Percentiles rank a stretch among this genome's conserved stretches.
Evolutionary conservation across 306 rosid genomes (phyloP).

Genomic region (Fragaria ananassa): DNA sequence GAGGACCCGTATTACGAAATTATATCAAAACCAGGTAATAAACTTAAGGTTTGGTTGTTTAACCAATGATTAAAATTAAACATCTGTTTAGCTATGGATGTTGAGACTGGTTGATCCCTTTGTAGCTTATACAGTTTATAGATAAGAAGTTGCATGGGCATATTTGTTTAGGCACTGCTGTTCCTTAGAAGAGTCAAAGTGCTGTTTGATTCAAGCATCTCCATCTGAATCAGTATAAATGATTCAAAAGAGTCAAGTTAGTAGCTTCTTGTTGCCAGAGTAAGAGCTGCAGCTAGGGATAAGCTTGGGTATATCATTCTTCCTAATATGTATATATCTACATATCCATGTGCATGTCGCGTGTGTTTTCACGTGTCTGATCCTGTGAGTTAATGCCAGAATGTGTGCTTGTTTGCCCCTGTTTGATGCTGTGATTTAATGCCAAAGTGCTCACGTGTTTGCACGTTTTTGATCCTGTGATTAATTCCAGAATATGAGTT

Average conservation of each 20-base stretch:
- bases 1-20: neutral
- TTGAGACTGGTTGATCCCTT: slow-evolving; percentile 1
- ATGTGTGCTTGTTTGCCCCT: neutral
- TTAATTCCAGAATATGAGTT: neutral
- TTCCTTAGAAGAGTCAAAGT: neutral
- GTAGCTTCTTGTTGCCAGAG: neutral
- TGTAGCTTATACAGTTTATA: slow-evolving; percentile 5
- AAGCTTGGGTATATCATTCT: neutral
- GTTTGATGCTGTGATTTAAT: slow-evolving; percentile 6
- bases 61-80: neutral
- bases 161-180: neutral
- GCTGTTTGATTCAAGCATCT: neutral
- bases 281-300: neutral
- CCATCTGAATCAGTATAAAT: neutral
- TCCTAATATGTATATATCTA: neutral
- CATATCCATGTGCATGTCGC: neutral
- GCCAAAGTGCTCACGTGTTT: neutral
- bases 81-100: neutral
- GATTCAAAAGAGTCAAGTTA: neutral
- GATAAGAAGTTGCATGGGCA: slow-evolving; percentile 4
- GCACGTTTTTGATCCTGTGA: slow-evolving; percentile 1
- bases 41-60: neutral
- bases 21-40: neutral
- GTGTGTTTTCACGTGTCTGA: neutral
- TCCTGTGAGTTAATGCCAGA: slow-evolving; percentile 1